Evolutionary conservation across 805 yeast species (phyloP).

Genomic region (Starmerella gropengiesseri): DNA sequence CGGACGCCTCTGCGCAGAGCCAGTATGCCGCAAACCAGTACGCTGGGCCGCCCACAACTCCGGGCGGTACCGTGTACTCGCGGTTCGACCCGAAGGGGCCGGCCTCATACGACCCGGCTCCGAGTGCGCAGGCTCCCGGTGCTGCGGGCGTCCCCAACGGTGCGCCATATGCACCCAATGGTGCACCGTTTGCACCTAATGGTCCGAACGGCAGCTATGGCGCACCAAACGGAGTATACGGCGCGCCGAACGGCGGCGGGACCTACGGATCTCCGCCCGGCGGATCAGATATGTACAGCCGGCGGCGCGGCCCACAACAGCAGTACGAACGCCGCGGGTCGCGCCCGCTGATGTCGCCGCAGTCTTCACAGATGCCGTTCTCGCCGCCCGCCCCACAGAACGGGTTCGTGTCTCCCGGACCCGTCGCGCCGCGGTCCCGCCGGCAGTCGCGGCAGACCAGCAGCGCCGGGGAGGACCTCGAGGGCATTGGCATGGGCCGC

Average conservation of each 20-base stretch:
- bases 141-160: background rate
- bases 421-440: slow-evolving; percentile 9
- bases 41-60: slow-evolving; percentile 10
- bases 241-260: no score
- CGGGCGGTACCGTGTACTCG: slow-evolving; percentile 20
- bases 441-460: slow-evolving; percentile 14
- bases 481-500: slow-evolving; percentile 21
- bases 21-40: background rate
- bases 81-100: slow-evolving; percentile 20
- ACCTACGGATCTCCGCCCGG: no score
- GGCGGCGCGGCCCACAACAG: background rate
- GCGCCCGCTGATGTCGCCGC: slow-evolving; percentile 9
- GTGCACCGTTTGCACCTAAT: background rate
- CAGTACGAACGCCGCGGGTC: slow-evolving; percentile 9
- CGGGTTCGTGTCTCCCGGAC: no score
- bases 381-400: slow-evolving; percentile 3
- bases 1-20: background rate
- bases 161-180: background rate
- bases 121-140: background rate
- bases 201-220: slow-evolving; percentile 5
- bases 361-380: slow-evolving; percentile 8
- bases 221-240: no score
- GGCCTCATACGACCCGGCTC: background rate
- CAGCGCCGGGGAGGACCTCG: slow-evolving; percentile 21
- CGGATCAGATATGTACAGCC: no score